phyloP scores from a whole-genome alignment of 768 basidiomycete genomes.

The Chalciporus piperatus region DNA sequence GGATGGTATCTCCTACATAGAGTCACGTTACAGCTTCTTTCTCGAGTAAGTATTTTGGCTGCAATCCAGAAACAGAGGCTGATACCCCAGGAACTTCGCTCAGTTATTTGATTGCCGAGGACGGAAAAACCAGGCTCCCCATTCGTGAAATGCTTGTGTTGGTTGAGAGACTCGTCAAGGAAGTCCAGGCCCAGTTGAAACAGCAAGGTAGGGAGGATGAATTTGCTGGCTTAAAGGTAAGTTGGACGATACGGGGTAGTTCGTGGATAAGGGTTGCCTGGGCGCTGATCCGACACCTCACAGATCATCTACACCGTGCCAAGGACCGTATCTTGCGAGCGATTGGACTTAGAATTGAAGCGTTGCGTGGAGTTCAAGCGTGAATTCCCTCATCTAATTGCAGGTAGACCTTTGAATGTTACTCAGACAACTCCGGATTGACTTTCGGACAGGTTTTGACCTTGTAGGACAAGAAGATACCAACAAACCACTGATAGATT shows the following conservation, averaged over 20 bases:
- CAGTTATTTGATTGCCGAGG: constrained; percentile 41
- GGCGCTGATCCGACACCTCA: not conserved
- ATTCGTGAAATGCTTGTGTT: constrained; percentile 36
- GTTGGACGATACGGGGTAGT: not conserved
- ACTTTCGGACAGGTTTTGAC: constrained; percentile 39
- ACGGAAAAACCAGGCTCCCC: constrained; percentile 37
- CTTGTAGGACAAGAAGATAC: constrained; percentile 47
- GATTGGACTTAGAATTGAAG: constrained; percentile 41
- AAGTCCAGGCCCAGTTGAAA: constrained; percentile 34
- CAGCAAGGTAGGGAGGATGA: constrained; percentile 38
- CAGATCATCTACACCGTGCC: constrained; percentile 45
- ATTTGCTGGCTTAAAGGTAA: constrained; percentile 42
- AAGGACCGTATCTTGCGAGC: constrained; percentile 34
- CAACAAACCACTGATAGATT: constrained; percentile 37
- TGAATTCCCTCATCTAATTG: constrained; percentile 45
- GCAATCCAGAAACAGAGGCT: not conserved
- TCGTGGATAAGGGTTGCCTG: not conserved
- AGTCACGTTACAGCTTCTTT: constrained; percentile 40
- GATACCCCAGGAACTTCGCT: not conserved
- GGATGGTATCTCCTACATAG: constrained; percentile 47
- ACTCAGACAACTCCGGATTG: not conserved
- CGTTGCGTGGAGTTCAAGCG: constrained; percentile 44
- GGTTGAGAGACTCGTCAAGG: constrained; percentile 34
- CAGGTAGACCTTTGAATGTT: constrained; percentile 26
- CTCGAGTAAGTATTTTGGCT: constrained; percentile 29